A percentile compares a stretch with the other conserved stretches of the same genome.
These are phyloP conservation scores for Aureobasidium sp. DNA, from an alignment of 2,329 filamentous ascomycete species.

Conservation along the genomic window DNA sequence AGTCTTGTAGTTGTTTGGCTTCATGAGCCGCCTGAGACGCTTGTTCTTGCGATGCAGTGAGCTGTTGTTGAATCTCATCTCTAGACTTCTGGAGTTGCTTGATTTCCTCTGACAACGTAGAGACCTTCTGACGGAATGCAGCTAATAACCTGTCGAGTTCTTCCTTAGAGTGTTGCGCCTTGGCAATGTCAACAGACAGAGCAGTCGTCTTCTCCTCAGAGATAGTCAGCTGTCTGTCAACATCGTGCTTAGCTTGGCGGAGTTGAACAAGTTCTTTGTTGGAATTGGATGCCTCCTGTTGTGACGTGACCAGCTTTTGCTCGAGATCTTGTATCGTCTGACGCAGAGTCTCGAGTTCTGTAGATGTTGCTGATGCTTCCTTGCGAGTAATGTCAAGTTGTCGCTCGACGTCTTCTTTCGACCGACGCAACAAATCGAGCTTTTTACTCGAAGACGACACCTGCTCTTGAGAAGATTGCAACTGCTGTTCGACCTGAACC, in stretches of 20 bases:
- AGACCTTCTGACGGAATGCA: not conserved
- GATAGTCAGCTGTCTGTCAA: conserved; percentile 4
- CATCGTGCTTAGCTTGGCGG: not conserved
- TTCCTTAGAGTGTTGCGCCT: not conserved
- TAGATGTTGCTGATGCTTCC: not conserved
- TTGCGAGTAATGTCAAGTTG: not conserved
- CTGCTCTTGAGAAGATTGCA: conserved; percentile 1
- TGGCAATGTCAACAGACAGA: not conserved
- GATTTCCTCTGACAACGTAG: not conserved
- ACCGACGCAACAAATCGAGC: not conserved
- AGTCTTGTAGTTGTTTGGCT: conserved; percentile 13
- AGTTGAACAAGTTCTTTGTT: not conserved
- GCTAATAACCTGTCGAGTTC: conserved; percentile 9
- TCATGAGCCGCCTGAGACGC: conserved; percentile 9
- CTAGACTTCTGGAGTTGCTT: conserved; percentile 14
- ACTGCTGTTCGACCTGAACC: conserved; percentile 6
- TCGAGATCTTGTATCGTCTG: conserved; percentile 9
- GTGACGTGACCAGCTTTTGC: not conserved
- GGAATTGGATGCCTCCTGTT: not conserved
- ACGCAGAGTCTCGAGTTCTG: conserved; percentile 6
- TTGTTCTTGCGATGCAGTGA: conserved; percentile 7
- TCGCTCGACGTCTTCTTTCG: conserved; percentile 12
- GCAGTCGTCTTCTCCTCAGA: not conserved
- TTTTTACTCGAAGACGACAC: conserved; percentile 2
- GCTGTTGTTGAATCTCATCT: conserved; percentile 13